Conservation (phyloP, 1,284 basidiomycete genomes). For the Malassezia pachydermatis region DNA sequence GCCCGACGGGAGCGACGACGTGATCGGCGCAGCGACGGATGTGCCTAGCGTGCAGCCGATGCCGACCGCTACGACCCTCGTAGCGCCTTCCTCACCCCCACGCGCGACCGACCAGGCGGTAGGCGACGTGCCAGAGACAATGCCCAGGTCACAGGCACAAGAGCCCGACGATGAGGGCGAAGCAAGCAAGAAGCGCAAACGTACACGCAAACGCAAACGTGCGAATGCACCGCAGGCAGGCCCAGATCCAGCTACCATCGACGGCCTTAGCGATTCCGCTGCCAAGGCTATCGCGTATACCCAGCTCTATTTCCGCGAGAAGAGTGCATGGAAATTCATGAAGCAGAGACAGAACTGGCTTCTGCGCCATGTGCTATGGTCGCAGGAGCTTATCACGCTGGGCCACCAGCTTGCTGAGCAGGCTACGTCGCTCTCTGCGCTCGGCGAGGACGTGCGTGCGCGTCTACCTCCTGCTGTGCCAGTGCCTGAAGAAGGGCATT, state of each 20-base stretch:
- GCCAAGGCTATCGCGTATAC: constrained; percentile 18
- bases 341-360: constrained; percentile 23
- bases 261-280: constrained; percentile 4
- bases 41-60: too few relatives aligned
- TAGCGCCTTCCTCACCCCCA: not conserved
- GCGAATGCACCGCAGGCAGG: constrained; percentile 1
- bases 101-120: not conserved
- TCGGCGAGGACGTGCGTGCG: not conserved
- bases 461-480: constrained; percentile 3
- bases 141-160: not conserved
- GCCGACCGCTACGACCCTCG: too few relatives aligned
- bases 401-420: not conserved
- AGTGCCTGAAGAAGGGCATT: constrained; percentile 8
- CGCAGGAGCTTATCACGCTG: not conserved
- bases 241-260: constrained; percentile 2
- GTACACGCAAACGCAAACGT: constrained; percentile 18
- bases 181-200: constrained; percentile 7
- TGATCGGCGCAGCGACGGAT: not conserved
- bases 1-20: not conserved
- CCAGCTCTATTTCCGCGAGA: constrained; percentile 10
- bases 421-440: not conserved
- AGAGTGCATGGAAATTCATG: constrained; percentile 20
- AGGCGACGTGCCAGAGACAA: not conserved
- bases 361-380: constrained; percentile 17
- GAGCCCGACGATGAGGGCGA: not conserved